These are phyloP conservation scores for Eutrema salsugineum DNA, from an alignment of 441 rosid genomes.

Conservation along the genomic window DNA sequence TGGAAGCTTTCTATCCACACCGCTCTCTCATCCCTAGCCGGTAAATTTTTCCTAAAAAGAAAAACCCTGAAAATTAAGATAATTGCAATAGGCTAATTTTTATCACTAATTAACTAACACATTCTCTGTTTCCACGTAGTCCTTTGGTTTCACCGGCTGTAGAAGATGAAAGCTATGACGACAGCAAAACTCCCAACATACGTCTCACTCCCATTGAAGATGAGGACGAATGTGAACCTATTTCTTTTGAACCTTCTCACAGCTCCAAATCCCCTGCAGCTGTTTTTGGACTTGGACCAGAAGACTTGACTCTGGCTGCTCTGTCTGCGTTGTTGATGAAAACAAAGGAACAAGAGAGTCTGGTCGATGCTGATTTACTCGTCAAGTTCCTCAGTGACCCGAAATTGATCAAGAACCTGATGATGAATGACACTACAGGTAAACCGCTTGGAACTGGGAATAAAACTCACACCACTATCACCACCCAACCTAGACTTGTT, in stretches of 20 bases:
- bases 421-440: conserved; percentile 19
- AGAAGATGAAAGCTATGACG: conserved; percentile 35
- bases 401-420: conserved; percentile 36
- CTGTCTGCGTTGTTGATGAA: conserved; percentile 28
- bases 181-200: conserved; percentile 40
- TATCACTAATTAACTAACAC: not conserved
- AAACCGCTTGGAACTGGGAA: not conserved
- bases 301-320: conserved; percentile 23
- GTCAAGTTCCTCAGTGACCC: conserved; percentile 52
- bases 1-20: conserved; percentile 63
- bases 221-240: conserved; percentile 12
- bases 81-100: not conserved
- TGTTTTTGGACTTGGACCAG: conserved; percentile 18
- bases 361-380: conserved; percentile 50
- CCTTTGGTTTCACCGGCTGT: conserved; percentile 38
- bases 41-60: conserved; percentile 27
- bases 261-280: not conserved
- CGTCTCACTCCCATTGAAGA: conserved; percentile 49
- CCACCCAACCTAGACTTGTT: conserved; percentile 4
- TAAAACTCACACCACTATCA: not conserved
- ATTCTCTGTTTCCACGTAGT: conserved; percentile 30
- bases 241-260: not conserved
- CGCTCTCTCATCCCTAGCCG: conserved; percentile 42
- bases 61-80: too few relatives aligned
- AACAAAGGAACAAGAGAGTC: conserved; percentile 31